Evolutionary conservation across 352 stramenopile species (phyloP), one percentile per base, ranked within the genome.

Genomic region (Pythium dissotocum): DNA sequence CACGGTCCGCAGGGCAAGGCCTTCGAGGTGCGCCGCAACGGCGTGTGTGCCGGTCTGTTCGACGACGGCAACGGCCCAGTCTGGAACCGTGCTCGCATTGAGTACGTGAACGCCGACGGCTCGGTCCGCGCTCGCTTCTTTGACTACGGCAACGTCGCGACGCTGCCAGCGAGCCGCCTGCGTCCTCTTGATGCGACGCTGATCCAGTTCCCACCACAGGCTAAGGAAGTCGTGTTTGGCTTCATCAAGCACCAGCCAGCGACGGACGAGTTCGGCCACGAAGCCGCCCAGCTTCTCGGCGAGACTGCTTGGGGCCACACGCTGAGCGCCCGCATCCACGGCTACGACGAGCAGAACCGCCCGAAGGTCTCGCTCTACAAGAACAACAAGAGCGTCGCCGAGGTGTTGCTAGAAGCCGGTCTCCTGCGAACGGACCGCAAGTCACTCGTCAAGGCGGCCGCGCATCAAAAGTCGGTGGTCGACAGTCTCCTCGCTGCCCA

Each of bases 61-160:
- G 91, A 99, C 67, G 97, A 99, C 71, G 95, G 94, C 55, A 90
- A 80, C 46, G 93, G 93, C 6, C 91, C 89, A 21, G 72, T 90
- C 33, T 99, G 96, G 96, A 99, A 98, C 83, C 91, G 97, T 62
- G 96, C 88, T 14, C 96, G 97, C 61, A 79, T 99, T 44, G 87
- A 95, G 67, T 83, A 83, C 56, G 75, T 93, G 46, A 67, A 90
- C 62, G 58, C 76, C 2, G 80, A 94, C 44, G 83, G 80, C 40
- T 83, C 77, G 6, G 82, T 76, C 1, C 87, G 85, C 52, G 87
- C 99, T 57, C 84, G 95, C 14, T 99, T 98, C 75, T 84, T 99
- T 36, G 97, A 99, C 88, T 98, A 98, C 68, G 97, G 97, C 65
- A 99, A 99, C 73, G 79, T 91, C 18, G 86, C 84, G 10, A 94